These are phyloP conservation scores for Yarrowia sp. DNA, from an alignment of 805 yeast species.

Conservation along the genomic window DNA sequence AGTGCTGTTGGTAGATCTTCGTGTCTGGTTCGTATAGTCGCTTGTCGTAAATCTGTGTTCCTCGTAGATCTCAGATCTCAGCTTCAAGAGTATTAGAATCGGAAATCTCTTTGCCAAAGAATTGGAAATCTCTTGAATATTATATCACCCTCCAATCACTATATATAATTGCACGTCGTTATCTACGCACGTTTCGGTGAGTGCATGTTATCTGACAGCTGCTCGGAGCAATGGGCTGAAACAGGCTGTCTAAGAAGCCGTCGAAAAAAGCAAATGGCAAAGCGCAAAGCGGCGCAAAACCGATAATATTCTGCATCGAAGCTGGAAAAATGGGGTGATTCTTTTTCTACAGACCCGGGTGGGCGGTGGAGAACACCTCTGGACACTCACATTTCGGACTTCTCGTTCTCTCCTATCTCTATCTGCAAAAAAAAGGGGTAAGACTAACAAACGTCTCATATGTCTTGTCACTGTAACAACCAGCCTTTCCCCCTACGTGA, in stretches of 20 bases:
- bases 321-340: slow-evolving; percentile 4
- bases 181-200: not conserved
- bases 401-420: too few species aligned
- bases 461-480: too few species aligned
- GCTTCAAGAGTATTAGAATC: too few species aligned
- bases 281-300: not conserved
- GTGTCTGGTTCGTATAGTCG: too few species aligned
- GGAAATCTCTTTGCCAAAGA: too few species aligned
- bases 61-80: too few species aligned
- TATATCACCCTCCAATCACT: not conserved
- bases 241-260: not conserved
- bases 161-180: not conserved
- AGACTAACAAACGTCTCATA: too few species aligned
- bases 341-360: not conserved
- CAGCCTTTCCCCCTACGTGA: too few species aligned
- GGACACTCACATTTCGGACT: not conserved
- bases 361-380: not conserved
- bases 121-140: too few species aligned
- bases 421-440: too few species aligned
- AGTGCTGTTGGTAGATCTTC: too few species aligned
- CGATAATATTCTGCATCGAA: slow-evolving; percentile 1
- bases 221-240: slow-evolving; percentile 14
- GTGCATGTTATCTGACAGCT: slow-evolving; percentile 31
- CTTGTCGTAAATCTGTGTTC: too few species aligned
- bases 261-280: not conserved